Percentiles rank a stretch among this genome's conserved stretches.
These are phyloP conservation scores for Cryptococcus wingfieldii DNA, from an alignment of 1,284 basidiomycete genomes.

Conservation along the genomic window DNA sequence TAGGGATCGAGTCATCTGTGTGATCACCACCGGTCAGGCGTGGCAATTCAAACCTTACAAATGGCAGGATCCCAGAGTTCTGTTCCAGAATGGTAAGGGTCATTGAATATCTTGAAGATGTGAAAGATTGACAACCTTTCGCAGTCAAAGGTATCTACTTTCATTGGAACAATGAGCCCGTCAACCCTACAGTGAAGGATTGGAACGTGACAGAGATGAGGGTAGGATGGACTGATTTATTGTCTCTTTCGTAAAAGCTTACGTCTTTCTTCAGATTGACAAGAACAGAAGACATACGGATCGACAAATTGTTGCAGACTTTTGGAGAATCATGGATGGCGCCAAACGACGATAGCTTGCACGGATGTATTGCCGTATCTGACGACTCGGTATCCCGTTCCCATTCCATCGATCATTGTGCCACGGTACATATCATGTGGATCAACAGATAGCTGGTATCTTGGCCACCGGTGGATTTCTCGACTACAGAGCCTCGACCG, in stretches of 20 bases:
- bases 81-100: conserved; percentile 86
- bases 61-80: conserved; percentile 83
- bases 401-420: not conserved
- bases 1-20: conserved; percentile 86
- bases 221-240: conserved; percentile 51
- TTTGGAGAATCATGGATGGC: conserved; percentile 82
- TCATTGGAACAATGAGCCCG: conserved; percentile 85
- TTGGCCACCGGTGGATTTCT: too few relatives aligned
- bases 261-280: conserved; percentile 63
- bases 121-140: not conserved
- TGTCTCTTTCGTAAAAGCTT: not conserved
- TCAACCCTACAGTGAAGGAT: conserved; percentile 80
- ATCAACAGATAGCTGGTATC: too few relatives aligned
- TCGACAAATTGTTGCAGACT: conserved; percentile 87
- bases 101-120: not conserved
- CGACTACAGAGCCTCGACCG: too few relatives aligned
- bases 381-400: not conserved
- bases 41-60: conserved; percentile 98
- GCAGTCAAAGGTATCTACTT: conserved; percentile 89
- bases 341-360: conserved; percentile 16
- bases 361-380: not conserved
- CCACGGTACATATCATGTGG: not conserved
- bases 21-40: conserved; percentile 93
- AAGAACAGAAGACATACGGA: conserved; percentile 87
- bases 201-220: conserved; percentile 96